These are phyloP conservation scores for Rhodomyrtus tomentosa DNA, from an alignment of 345 rosid species.

Conservation along the genomic window DNA sequence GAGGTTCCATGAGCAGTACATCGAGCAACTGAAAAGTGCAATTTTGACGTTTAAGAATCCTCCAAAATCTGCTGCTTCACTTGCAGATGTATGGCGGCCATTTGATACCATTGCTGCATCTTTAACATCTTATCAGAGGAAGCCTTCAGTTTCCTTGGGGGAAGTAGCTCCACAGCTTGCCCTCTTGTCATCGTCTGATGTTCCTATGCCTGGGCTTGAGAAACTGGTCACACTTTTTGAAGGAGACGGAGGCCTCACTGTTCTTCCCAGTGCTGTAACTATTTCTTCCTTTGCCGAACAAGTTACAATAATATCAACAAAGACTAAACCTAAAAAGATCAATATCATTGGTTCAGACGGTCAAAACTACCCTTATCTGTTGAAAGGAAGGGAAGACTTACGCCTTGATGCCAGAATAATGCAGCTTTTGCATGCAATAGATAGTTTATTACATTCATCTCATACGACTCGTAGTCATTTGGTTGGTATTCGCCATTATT, in stretches of 20 bases:
- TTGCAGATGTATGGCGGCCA: constrained; percentile 84
- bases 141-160: constrained; percentile 57
- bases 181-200: constrained; percentile 70
- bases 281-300: constrained; percentile 68
- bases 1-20: constrained; percentile 69
- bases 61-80: constrained; percentile 52
- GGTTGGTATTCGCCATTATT: constrained; percentile 66
- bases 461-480: constrained; percentile 33
- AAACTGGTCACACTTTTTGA: constrained; percentile 47
- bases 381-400: constrained; percentile 93
- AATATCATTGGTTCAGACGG: constrained; percentile 88
- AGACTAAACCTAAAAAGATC: constrained; percentile 92
- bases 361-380: constrained; percentile 60
- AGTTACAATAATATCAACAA: constrained; percentile 66
- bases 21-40: constrained; percentile 55
- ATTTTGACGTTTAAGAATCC: constrained; percentile 66
- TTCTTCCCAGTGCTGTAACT: constrained; percentile 57
- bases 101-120: constrained; percentile 78
- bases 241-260: constrained; percentile 26
- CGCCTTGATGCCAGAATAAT: constrained; percentile 97
- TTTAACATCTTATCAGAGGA: constrained; percentile 75
- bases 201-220: constrained; percentile 97
- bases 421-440: constrained; percentile 88
- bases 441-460: constrained; percentile 56
- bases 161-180: constrained; percentile 88